phyloP scores from a whole-genome alignment of 2,329 filamentous ascomycete genomes.

The Sporothrix luriei region DNA sequence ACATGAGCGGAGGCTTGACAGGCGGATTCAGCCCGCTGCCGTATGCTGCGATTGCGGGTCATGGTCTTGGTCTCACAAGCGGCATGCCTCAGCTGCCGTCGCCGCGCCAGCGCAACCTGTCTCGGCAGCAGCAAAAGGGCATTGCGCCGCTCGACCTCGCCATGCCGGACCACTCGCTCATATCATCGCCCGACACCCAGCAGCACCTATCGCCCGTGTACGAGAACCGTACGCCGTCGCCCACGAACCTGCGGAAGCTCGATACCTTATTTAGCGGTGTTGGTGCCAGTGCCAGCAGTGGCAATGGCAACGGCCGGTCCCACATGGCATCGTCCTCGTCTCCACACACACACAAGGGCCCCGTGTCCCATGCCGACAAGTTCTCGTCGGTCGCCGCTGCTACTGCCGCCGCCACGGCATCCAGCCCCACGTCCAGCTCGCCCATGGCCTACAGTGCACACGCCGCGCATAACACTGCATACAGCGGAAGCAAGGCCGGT shows the following conservation, averaged over 20 bases:
- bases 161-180: slow-evolving; percentile 49
- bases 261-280: slow-evolving; percentile 26
- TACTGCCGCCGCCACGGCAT: background rate
- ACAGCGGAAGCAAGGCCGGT: slow-evolving; percentile 8
- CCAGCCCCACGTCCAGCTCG: slow-evolving; percentile 16
- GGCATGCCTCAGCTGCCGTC: slow-evolving; percentile 39
- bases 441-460: background rate
- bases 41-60: slow-evolving; percentile 39
- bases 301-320: background rate
- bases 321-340: background rate
- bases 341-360: slow-evolving; percentile 22
- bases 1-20: slow-evolving; percentile 36
- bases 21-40: slow-evolving; percentile 37
- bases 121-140: slow-evolving; percentile 52
- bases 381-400: slow-evolving; percentile 2
- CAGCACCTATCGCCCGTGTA: slow-evolving; percentile 72
- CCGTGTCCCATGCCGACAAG: slow-evolving; percentile 27
- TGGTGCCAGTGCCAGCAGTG: background rate
- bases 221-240: slow-evolving; percentile 71
- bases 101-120: slow-evolving; percentile 44
- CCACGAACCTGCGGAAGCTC: slow-evolving; percentile 60
- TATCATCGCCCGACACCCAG: slow-evolving; percentile 45
- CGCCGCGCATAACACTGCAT: background rate
- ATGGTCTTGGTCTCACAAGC: slow-evolving; percentile 35
- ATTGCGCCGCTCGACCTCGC: slow-evolving; percentile 62